Evolutionary conservation across 1,284 basidiomycete species (phyloP).

Genomic region (Cystobasidiaceae sp.): DNA sequence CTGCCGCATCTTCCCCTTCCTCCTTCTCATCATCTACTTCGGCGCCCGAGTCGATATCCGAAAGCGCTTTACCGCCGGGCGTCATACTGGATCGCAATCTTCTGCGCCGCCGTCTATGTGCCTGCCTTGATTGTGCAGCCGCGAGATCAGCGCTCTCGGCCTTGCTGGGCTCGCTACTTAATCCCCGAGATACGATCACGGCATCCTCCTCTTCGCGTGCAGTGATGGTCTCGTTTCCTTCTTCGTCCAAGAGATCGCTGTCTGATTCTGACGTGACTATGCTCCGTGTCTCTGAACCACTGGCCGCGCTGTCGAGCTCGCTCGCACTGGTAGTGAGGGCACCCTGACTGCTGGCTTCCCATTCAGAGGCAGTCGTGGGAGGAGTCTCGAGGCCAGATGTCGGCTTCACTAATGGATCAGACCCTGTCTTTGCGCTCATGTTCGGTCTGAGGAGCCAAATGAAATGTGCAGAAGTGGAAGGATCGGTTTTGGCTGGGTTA

Average conservation of each 20-base stretch:
- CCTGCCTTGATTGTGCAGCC: not conserved
- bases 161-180: not conserved
- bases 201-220: not conserved
- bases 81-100: too few relatives aligned
- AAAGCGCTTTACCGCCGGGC: not conserved
- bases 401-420: not conserved
- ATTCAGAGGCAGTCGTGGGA: constrained; percentile 25
- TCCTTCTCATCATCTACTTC: constrained; percentile 26
- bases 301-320: constrained; percentile 5
- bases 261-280: too few relatives aligned
- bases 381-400: constrained; percentile 23
- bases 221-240: constrained; percentile 10
- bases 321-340: constrained; percentile 6
- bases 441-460: constrained; percentile 23
- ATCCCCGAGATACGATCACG: not conserved
- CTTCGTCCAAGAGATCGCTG: not conserved
- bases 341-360: constrained; percentile 28
- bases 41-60: constrained; percentile 27
- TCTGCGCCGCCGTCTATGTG: not conserved
- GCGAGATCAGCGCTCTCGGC: not conserved
- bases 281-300: not conserved
- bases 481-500: constrained; percentile 11
- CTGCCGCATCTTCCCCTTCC: not conserved
- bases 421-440: not conserved
- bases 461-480: not conserved